Evolutionary conservation across 2,329 filamentous ascomycete species (phyloP).

Genomic region (Fusarium acutatum): DNA sequence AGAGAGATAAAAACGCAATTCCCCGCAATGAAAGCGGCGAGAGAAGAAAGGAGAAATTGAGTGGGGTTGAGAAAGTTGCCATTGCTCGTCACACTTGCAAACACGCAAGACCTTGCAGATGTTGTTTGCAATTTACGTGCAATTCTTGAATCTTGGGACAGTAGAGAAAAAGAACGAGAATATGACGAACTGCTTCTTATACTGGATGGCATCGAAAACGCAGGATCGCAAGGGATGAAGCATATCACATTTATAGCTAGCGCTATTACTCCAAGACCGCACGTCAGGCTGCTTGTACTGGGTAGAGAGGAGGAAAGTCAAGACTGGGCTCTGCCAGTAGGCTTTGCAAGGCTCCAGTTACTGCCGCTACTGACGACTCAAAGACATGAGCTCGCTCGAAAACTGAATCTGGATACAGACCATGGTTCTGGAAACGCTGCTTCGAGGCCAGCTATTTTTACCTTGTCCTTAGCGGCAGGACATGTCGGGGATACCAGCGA

Average conservation of each 20-base stretch:
- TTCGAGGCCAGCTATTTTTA: neutral
- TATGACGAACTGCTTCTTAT: neutral
- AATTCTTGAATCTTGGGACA: neutral
- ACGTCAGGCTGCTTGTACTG: neutral
- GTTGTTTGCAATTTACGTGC: accelerated
- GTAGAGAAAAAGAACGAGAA: neutral
- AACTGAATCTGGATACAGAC: neutral
- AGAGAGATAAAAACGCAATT: too few relatives aligned
- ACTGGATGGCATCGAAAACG: neutral
- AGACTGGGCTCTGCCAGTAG: neutral
- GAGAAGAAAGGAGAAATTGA: neutral
- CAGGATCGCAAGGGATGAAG: too few relatives aligned
- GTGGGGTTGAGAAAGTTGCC: too few relatives aligned
- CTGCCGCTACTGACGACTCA: neutral
- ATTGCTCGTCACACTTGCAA: neutral
- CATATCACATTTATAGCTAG: too few relatives aligned
- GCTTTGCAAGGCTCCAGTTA: neutral
- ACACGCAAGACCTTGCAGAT: neutral
- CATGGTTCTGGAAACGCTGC: neutral
- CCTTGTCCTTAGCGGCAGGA: neutral
- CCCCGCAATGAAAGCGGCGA: neutral
- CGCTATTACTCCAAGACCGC: neutral
- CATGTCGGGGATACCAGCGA: neutral
- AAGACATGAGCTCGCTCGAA: neutral
- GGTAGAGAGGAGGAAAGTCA: neutral